Base-by-base conservation (phyloP, 2,329 filamentous ascomycete genomes). In the Arthrobotrys sinensis region DNA sequence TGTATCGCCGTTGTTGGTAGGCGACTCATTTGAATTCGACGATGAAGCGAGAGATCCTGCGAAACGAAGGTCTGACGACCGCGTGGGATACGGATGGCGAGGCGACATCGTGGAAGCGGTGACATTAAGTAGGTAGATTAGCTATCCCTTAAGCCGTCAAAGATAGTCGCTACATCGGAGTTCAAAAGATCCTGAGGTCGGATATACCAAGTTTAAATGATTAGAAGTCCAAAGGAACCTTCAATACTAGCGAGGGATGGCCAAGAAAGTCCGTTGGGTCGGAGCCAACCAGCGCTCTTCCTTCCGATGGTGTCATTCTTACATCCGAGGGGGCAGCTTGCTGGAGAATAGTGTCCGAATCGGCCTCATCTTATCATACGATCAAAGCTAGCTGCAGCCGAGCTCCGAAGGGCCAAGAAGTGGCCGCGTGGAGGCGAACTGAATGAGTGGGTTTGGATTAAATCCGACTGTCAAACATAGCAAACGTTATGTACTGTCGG, bases 281-380 rank as follows among this genome's bases (percentile, higher is more conserved):
- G 60, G 40, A 48, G 40, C 45, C 60, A 46, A 46, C 45, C 45
- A 50, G 40, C 40, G 40, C 34, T 32, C n/a, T 48, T 24, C 40
- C 36, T 34, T 21, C 68, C 46, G 46, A 46, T 53, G 28, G 43
- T 53, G 40, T 24, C 60, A 43, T 28, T 65, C 62, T 60, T 66
- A 50, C 50, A 19, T 60, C 69, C 62, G 69, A 73, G 48, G 40
- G 69, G 62, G 34, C 57, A 45, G 36, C 34, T 66, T 65, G 21
- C 38, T 11, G 21, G 52, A 46, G 52, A 62, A 36, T 19, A 50
- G 64, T 69, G 64, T 76, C 72, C 72, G 65, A 60, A 70, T 32
- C 72, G 72, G 72, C 55, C 46, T 32, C 43, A 63, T 70, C 38
- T 55, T 75, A 76, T 76, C 71, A 76, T 48, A 45, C 71, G 53